phyloP scores from a whole-genome alignment of 345 rosid genomes.

The Garcia nutans region DNA sequence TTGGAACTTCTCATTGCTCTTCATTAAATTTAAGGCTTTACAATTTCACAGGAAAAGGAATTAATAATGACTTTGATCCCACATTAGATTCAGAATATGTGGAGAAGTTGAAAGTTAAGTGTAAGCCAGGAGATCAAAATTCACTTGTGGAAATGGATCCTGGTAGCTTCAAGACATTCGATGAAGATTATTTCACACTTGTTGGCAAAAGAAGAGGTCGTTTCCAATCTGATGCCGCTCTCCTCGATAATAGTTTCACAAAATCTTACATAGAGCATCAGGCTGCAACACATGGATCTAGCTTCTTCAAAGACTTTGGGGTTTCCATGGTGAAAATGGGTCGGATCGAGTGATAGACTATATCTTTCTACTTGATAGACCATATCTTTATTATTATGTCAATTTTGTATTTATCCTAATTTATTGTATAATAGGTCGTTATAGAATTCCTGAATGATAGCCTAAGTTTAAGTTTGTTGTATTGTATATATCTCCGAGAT shows the following conservation, averaged over 20 bases:
- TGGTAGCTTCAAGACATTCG: constrained; percentile 62
- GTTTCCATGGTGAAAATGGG: constrained; percentile 74
- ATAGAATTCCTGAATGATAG: too few relatives aligned
- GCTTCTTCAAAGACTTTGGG: constrained; percentile 60
- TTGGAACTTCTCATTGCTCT: constrained; percentile 66
- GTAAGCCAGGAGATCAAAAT: constrained; percentile 45
- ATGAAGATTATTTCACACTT: constrained; percentile 41
- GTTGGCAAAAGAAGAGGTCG: constrained; percentile 60
- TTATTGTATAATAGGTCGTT: too few relatives aligned
- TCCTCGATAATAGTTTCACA: constrained; percentile 44
- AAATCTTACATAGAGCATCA: constrained; percentile 46
- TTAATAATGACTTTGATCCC: constrained; percentile 41
- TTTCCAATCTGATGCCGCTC: constrained; percentile 63
- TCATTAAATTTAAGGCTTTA: constrained; percentile 46
- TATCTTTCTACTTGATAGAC: too few relatives aligned
- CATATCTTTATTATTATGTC: too few relatives aligned
- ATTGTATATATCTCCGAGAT: too few relatives aligned
- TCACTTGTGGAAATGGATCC: constrained; percentile 73
- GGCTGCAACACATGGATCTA: constrained; percentile 18
- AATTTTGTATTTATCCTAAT: too few relatives aligned
- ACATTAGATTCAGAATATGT: constrained; percentile 43
- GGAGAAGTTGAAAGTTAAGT: constrained; percentile 31
- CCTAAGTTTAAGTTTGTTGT: too few relatives aligned
- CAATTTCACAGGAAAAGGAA: constrained; percentile 67
- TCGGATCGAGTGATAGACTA: too few relatives aligned